phyloP scores from a whole-genome alignment of 352 stramenopile species.

The Pythium oligandrum region DNA sequence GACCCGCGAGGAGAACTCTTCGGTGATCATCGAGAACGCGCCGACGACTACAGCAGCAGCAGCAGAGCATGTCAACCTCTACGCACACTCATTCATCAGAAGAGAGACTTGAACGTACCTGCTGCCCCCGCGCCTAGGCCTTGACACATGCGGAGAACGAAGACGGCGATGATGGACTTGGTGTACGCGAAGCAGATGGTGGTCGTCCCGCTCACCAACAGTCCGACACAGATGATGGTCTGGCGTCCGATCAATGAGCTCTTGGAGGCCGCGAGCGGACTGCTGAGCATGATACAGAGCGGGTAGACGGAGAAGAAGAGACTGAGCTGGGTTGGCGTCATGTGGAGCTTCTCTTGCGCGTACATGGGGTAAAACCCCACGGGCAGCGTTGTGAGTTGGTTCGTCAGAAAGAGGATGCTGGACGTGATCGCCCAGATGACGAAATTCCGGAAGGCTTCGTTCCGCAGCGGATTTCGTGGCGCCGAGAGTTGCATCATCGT shows the following conservation, averaged over 20 bases:
- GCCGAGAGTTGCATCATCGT: constrained; percentile 57
- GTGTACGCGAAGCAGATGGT: constrained; percentile 67
- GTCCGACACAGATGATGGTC: constrained; percentile 62
- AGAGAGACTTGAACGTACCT: constrained; percentile 12
- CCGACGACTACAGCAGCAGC: constrained; percentile 39
- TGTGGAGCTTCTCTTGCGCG: constrained; percentile 35
- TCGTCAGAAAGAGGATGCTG: constrained; percentile 58
- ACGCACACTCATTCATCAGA: neutral
- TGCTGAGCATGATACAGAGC: constrained; percentile 72
- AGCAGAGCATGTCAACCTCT: constrained; percentile 1
- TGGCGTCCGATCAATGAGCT: constrained; percentile 45
- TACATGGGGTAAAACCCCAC: constrained; percentile 75
- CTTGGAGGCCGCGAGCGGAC: constrained; percentile 40
- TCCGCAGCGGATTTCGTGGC: constrained; percentile 47
- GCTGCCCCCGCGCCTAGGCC: constrained; percentile 50
- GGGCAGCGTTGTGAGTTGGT: constrained; percentile 67
- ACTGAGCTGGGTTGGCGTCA: constrained; percentile 44
- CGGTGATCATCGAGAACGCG: constrained; percentile 57
- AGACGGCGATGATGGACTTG: constrained; percentile 26
- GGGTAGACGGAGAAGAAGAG: constrained; percentile 74
- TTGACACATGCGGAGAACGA: constrained; percentile 52
- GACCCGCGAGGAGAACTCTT: constrained; percentile 50
- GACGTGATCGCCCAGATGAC: constrained; percentile 47
- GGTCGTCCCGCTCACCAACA: constrained; percentile 55
- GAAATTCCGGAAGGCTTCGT: constrained; percentile 32